Conservation (phyloP, 805 yeast genomes). For the Pichia rugopelliculosa region DNA sequence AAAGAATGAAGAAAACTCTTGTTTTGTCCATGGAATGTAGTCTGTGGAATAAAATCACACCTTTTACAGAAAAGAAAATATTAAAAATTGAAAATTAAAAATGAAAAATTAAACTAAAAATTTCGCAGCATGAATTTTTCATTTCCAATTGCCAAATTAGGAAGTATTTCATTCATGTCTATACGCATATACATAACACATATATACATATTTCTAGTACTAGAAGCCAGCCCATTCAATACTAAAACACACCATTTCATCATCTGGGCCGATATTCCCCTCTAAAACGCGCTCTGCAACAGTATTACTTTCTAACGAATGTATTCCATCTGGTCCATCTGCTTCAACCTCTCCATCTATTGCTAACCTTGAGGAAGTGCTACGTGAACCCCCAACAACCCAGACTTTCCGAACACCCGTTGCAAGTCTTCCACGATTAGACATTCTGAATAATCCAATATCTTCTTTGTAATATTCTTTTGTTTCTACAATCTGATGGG, state of each 20-base stretch:
- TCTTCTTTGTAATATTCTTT: conserved; percentile 40
- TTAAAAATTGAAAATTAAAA: background rate
- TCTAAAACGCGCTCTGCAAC: background rate
- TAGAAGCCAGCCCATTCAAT: conserved; percentile 98
- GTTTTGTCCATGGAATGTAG: too few relatives aligned
- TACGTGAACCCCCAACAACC: conserved; percentile 41
- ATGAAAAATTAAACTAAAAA: background rate
- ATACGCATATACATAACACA: too few relatives aligned
- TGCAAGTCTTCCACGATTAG: conserved; percentile 86
- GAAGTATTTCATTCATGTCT: too few relatives aligned
- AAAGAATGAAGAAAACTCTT: background rate
- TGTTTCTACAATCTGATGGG: conserved; percentile 68
- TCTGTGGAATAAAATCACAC: too few relatives aligned
- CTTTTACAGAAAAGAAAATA: background rate
- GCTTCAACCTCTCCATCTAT: conserved; percentile 3
- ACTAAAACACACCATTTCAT: conserved; percentile 46
- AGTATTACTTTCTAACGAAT: background rate
- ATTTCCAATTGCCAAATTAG: background rate
- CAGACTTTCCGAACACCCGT: conserved; percentile 87
- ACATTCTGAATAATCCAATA: conserved; percentile 49
- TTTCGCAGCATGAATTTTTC: background rate
- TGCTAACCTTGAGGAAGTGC: background rate
- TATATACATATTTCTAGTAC: background rate
- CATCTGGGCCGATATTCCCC: conserved; percentile 8
- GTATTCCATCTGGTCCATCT: background rate